Base-by-base conservation (phyloP, 768 basidiomycete genomes). In the Sporobolomyces phaffii region DNA sequence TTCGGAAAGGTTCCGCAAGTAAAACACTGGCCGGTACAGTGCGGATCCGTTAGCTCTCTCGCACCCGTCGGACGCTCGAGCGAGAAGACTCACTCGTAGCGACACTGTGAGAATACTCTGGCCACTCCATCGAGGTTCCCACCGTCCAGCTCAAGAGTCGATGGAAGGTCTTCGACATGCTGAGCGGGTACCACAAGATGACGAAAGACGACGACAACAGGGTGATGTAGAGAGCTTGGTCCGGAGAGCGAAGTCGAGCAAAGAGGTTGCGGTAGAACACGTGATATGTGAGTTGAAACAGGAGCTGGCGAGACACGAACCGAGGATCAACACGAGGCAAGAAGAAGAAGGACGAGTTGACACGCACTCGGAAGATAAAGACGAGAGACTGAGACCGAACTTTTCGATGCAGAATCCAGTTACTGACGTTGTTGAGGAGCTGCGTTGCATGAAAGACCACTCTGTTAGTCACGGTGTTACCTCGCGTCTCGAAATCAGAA, bases 1-100 rank as follows among this genome's bases (percentile, higher is more conserved):
- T 64, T 81, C 79, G 24, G 79, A 78, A n/a, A 81, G 60, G 43
- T 79, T 77, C 11, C 80, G 67, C 17, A 79, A 72, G 56, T 80
- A 80, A 29, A 80, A 77, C 45, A 74, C 76, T 51, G 47, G 20
- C 13, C 44, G 29, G 17, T 60, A 10, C 52, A 24, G 49, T 38
- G 18, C 44, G 56, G 22, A 10, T 3, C 43, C 15, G 43, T 44
- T n/a, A n/a, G 43, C 38, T 44, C 24, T 36, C 38, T n/a, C 36
- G 4, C 33, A 18, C 22, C 5, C 20, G 33, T 36, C 34, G 29
- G 7, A 36, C 7, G 3, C 3, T 20, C 4, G 36, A 20, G 28
- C 61, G 24, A 8, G 17, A 29, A 15, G 26, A 66, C 70, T 36
- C 38, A 72, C 70, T 64, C 13, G 76, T 77, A 2, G 77, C 77